Conservation (phyloP, 2,329 filamentous ascomycete genomes). For the Cladophialophora yegresii region DNA sequence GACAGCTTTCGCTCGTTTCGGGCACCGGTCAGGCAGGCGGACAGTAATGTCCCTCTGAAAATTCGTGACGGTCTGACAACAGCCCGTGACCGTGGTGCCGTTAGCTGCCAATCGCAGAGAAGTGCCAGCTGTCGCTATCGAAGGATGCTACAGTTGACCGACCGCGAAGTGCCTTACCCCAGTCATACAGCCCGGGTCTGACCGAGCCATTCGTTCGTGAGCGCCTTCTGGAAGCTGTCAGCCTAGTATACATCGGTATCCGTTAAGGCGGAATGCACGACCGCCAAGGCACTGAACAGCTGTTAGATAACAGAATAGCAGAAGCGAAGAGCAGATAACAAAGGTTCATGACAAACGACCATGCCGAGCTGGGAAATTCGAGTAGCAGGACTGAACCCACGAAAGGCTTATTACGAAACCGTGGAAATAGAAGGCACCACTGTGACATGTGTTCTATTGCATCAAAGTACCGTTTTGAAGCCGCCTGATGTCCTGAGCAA, state of each 20-base stretch:
- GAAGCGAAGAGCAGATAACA: not conserved
- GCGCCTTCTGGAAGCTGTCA: not conserved
- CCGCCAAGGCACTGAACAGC: not conserved
- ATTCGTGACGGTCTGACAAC: not conserved
- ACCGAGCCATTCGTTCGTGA: not conserved
- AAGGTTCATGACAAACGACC: not conserved
- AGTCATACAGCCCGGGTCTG: not conserved
- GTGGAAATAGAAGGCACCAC: not conserved
- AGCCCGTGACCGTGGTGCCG: not conserved
- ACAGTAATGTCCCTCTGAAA: not conserved
- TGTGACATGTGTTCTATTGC: not conserved
- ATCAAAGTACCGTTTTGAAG: not conserved
- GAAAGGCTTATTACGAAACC: not conserved
- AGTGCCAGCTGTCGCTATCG: too few relatives aligned
- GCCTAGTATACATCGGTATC: not conserved
- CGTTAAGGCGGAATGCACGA: not conserved
- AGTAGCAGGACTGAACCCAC: not conserved
- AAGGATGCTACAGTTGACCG: not conserved
- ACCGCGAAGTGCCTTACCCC: not conserved
- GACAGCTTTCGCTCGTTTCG: conserved; percentile 14
- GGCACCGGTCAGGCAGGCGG: not conserved
- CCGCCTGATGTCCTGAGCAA: not conserved
- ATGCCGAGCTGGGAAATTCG: not conserved
- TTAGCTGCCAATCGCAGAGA: not conserved
- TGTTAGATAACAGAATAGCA: not conserved